Evolutionary conservation across 768 basidiomycete genomes (phyloP).

Genomic region (Coprinopsis cinerea): DNA sequence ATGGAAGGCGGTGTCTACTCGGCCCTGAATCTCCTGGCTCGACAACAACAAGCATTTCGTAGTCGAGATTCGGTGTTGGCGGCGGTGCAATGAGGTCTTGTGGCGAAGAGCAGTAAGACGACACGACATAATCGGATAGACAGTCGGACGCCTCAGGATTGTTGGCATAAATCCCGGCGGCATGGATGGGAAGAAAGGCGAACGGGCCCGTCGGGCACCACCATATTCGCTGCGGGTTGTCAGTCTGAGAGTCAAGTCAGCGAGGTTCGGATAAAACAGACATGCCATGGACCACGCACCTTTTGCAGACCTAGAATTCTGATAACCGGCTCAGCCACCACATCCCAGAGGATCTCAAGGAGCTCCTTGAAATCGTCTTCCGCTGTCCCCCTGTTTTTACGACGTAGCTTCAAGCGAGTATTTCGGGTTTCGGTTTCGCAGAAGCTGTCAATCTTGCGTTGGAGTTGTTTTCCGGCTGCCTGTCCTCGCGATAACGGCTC

Average conservation of each 20-base stretch:
- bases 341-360: too few relatives aligned
- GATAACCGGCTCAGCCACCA: not conserved
- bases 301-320: not conserved
- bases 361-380: too few relatives aligned
- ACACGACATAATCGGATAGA: too few relatives aligned
- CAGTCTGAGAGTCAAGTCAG: not conserved
- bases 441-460: not conserved
- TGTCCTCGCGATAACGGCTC: not conserved
- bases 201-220: slow-evolving; percentile 1
- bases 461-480: not conserved
- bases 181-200: not conserved
- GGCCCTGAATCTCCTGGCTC: not conserved
- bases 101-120: too few relatives aligned
- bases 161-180: not conserved
- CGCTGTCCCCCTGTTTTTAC: too few relatives aligned
- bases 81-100: not conserved
- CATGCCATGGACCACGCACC: not conserved
- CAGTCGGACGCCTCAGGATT: too few relatives aligned
- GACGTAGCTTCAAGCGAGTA: too few relatives aligned
- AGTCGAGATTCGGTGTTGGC: not conserved
- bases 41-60: not conserved
- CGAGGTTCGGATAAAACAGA: not conserved
- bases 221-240: not conserved
- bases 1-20: not conserved
- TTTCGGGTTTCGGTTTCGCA: not conserved